Evolutionary conservation across 306 rosid genomes (phyloP), one percentile per base, ranked within the genome.

Genomic region (Cucurbita pepo): DNA sequence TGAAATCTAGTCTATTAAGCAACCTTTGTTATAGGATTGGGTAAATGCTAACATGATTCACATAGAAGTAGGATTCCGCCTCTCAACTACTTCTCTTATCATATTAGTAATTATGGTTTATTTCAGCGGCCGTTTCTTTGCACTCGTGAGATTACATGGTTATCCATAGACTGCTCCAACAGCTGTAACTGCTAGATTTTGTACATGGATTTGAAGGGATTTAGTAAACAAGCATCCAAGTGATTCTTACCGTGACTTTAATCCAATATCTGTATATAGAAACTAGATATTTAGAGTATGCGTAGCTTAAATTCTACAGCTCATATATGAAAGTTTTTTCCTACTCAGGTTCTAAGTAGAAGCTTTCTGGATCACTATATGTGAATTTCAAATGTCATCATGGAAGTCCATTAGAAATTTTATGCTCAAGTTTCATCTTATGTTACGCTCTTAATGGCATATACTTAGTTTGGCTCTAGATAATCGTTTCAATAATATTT

Each of bases 21-120:
- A 66, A 85, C 71, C 55, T 73, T 79, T 41, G 80, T 38, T 75
- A 41, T 80, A 92, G 96, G 91, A 83, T 47, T 88, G 86, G 89
- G 51, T 83, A 63, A 79, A 72, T 45, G 64, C 86, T 74, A 79
- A 72, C 77, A 65, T 74, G 76, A 81, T 61, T 64, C 56, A 77
- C 37, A 43, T 65, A 56, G 86, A 88, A 79, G 69, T 45, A 41
- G 77, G 74, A 69, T 50, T 15, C 58, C 52, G 43, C 48, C 51
- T 55, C 45, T 45, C 57, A 15, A 43, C 58, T 74, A 16, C 34
- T 73, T 59, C 16, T 30, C 5, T 36, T 10, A 5, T 73, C 57
- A 45, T 25, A 10, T 43, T 25, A 30, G 34, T 58, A 44, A 21
- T 44, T 65, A 61, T 74, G 50, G 19, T 50, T 30, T n/a, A 65